phyloP scores from a whole-genome alignment of 148 eudicot species.

The Simmondsia chinensis region DNA sequence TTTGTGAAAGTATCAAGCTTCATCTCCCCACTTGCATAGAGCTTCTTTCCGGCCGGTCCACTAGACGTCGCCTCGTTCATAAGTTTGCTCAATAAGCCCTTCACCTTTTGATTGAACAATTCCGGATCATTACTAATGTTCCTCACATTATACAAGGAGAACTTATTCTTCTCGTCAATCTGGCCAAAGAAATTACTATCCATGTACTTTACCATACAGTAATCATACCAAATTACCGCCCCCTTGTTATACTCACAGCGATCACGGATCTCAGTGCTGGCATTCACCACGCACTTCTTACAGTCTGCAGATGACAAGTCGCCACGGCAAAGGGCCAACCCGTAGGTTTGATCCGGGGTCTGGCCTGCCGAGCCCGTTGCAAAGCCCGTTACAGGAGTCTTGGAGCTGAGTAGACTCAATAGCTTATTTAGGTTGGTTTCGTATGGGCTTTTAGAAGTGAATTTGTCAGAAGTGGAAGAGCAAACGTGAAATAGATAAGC shows the following conservation, averaged over 20 bases:
- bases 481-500: too few relatives aligned
- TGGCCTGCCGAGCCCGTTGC: too few relatives aligned
- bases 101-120: conserved; percentile 13
- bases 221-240: conserved; percentile 32
- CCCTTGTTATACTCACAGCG: conserved; percentile 17
- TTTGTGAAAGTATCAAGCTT: conserved; percentile 12
- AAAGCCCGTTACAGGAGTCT: too few relatives aligned
- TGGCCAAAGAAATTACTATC: too few relatives aligned
- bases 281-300: conserved; percentile 11
- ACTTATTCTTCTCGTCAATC: too few relatives aligned
- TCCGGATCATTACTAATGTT: conserved; percentile 13
- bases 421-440: too few relatives aligned
- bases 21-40: conserved; percentile 14
- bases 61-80: conserved; percentile 2
- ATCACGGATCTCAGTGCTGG: conserved; percentile 9
- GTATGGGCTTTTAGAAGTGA: too few relatives aligned
- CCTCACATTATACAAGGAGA: conserved; percentile 15
- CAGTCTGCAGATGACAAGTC: conserved; percentile 13
- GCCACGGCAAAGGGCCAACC: conserved; percentile 21
- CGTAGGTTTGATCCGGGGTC: conserved; percentile 8
- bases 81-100: conserved; percentile 14
- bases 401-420: too few relatives aligned
- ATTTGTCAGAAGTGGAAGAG: too few relatives aligned
- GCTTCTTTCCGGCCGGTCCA: too few relatives aligned
- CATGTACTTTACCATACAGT: conserved; percentile 29